Evolutionary conservation across 2,329 filamentous ascomycete genomes (phyloP), one percentile per base, ranked within the genome.

Genomic region (Cladosporium phlei): DNA sequence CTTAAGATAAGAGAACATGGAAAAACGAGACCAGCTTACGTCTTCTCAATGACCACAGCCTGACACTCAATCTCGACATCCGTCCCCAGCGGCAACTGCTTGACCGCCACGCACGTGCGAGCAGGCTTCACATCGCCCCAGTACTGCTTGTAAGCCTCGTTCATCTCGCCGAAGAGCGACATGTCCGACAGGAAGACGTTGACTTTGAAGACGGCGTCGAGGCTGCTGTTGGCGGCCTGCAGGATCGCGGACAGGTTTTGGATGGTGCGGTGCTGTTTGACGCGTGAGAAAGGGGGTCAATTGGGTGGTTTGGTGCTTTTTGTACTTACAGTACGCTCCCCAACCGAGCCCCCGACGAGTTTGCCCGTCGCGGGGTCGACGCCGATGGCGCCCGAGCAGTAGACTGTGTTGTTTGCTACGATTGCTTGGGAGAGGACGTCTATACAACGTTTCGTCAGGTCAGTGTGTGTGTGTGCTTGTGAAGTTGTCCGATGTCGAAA

Each of bases 161-260:
- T 81, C 66, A 82, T 75, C 8, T 69, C 67, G 0, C 69, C 73
- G 59, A 85, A 86, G 60, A 85, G 71, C 37, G 76, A 69, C 80
- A 86, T 86, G 48, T 75, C 73, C 1, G 76, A 78, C 16, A 86
- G 61, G 59, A 81, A 86, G 20, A 85, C 70, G 55, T 84, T 85
- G 51, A 82, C 75, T 64, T 86, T 85, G 61, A 86, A 74, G 0
- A 80, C 75, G 47, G 83, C 81, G 22, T 74, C 68, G 28, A 85
- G 67, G 48, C 69, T 71, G 42, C 74, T 78, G 1, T 80, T 80
- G 0, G 80, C 78, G 7, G 75, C 81, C 52, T 78, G 70, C 16
- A 86, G 77, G 5, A 85, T 71, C 2, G 72, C 71, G 5, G 69
- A 61, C 11, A 85, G 69, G 64, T 85, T 85, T 50, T 71, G 70